Conservation (phyloP, 495 filamentous ascomycete genomes). For the Aspergillus biplanus region DNA sequence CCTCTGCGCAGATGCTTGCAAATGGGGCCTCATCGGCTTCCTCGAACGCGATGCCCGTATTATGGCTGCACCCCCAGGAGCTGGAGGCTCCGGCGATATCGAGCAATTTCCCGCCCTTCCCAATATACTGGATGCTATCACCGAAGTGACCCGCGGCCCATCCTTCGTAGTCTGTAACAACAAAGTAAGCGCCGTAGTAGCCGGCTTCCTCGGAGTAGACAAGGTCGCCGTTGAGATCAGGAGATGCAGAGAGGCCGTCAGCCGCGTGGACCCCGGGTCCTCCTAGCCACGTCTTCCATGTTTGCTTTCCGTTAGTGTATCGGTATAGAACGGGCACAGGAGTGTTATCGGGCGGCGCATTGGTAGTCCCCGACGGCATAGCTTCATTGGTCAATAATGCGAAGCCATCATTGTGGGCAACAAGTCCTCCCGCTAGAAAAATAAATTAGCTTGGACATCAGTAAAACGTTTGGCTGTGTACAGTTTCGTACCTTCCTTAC, state of each 20-base stretch:
- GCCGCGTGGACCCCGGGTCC: slow-evolving; percentile 51
- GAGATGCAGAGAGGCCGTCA: slow-evolving; percentile 47
- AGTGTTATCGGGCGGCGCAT: slow-evolving; percentile 47
- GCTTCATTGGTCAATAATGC: slow-evolving; percentile 55
- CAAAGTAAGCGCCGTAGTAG: slow-evolving; percentile 58
- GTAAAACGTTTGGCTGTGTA: neutral
- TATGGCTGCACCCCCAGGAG: slow-evolving; percentile 60
- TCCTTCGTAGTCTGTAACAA: slow-evolving; percentile 56
- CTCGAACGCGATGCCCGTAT: slow-evolving; percentile 61
- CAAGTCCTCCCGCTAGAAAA: slow-evolving; percentile 50
- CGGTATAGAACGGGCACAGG: slow-evolving; percentile 54
- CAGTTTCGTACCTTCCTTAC: slow-evolving; percentile 43
- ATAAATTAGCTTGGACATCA: neutral
- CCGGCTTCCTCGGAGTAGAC: slow-evolving; percentile 55
- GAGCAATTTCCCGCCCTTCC: slow-evolving; percentile 43
- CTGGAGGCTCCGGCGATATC: slow-evolving; percentile 49
- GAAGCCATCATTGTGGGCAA: slow-evolving; percentile 60
- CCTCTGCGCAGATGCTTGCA: slow-evolving; percentile 57
- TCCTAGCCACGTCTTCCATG: slow-evolving; percentile 55
- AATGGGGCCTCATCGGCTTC: slow-evolving; percentile 53
- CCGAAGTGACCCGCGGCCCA: slow-evolving; percentile 55
- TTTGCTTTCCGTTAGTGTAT: slow-evolving; percentile 48
- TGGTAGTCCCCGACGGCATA: slow-evolving; percentile 47
- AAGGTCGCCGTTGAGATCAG: slow-evolving; percentile 59
- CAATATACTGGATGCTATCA: slow-evolving; percentile 57